phyloP scores from a whole-genome alignment of 805 yeast species.

The Candida parachauliodes region DNA sequence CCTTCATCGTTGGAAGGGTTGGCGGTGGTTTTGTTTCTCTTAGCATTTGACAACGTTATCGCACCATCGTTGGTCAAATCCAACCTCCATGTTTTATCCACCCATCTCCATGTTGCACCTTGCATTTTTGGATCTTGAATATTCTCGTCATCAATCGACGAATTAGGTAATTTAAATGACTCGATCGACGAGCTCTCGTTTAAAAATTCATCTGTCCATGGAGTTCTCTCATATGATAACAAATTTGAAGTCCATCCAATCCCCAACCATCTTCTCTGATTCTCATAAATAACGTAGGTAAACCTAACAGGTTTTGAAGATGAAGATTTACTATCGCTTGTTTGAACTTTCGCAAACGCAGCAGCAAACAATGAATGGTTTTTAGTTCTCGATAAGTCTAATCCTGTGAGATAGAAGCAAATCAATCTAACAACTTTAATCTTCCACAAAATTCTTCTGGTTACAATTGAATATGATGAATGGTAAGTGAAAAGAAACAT shows the following conservation, averaged over 20 bases:
- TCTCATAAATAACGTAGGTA: conserved; percentile 89
- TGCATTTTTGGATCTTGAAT: conserved; percentile 34
- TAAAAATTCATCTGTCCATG: conserved; percentile 96
- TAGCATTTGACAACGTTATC: conserved; percentile 62
- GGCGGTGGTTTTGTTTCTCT: conserved; percentile 53
- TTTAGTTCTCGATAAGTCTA: conserved; percentile 57
- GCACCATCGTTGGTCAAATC: conserved; percentile 89
- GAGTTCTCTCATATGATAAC: conserved; percentile 86
- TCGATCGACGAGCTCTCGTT: conserved; percentile 81
- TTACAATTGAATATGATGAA: conserved; percentile 78
- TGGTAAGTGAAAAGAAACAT: conserved; percentile 73
- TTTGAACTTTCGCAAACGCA: conserved; percentile 52
- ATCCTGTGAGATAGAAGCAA: conserved; percentile 81
- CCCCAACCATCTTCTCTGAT: conserved; percentile 96
- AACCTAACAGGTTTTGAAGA: conserved; percentile 59
- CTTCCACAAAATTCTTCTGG: conserved; percentile 83
- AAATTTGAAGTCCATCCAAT: conserved; percentile 96
- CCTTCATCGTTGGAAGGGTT: conserved; percentile 82
- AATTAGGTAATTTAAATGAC: conserved; percentile 74
- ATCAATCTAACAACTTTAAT: conserved; percentile 65
- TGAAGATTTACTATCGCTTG: conserved; percentile 15
- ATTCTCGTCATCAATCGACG: conserved; percentile 16
- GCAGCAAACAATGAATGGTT: conserved; percentile 50
- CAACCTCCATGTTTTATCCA: conserved; percentile 86
- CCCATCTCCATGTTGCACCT: conserved; percentile 91